Conservation (phyloP, 257 asterid species). For the Solanum medicagineum region DNA sequence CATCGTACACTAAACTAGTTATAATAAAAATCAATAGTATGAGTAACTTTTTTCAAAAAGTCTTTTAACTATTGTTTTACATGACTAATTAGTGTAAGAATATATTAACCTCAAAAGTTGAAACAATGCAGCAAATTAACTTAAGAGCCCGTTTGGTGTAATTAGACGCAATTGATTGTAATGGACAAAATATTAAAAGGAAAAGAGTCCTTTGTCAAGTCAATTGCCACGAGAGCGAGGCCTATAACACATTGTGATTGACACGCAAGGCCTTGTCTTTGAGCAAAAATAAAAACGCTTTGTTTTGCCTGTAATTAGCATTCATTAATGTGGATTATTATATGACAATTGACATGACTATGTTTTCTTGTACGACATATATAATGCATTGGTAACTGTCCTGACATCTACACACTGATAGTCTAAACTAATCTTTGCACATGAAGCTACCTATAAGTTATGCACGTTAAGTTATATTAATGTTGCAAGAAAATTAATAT, state of each 20-base stretch:
- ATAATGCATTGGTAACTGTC: background rate
- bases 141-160: too few species aligned
- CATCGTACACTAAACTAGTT: too few species aligned
- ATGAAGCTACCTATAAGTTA: background rate
- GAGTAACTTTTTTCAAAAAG: too few species aligned
- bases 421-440: background rate
- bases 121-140: too few species aligned
- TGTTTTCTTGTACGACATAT: background rate
- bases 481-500: background rate
- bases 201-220: too few species aligned
- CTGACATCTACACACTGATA: background rate
- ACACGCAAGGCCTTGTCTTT: background rate
- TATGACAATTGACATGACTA: background rate
- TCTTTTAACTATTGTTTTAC: too few species aligned
- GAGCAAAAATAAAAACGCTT: background rate
- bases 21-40: too few species aligned
- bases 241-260: too few species aligned
- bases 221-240: too few species aligned
- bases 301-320: background rate
- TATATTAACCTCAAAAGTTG: too few species aligned
- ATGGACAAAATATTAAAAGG: background rate
- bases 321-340: background rate
- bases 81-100: too few species aligned
- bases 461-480: background rate
- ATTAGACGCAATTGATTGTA: too few species aligned